Base-by-base conservation (phyloP, 2,329 filamentous ascomycete genomes). In the Neodidymelliopsis sp. region DNA sequence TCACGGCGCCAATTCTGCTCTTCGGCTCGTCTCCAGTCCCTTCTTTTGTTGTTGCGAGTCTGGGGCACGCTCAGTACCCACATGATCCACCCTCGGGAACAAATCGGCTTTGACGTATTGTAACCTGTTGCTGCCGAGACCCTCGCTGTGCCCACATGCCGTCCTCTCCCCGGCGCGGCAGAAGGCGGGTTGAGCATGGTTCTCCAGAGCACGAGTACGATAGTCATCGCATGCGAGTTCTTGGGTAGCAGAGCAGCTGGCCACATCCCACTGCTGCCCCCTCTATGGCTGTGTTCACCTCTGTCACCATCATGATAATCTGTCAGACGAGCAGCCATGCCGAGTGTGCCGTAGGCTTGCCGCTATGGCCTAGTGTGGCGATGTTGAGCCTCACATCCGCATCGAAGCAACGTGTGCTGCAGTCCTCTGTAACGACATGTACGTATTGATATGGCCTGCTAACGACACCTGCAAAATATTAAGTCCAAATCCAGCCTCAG, bases 131-230 rank as follows among this genome's bases (percentile, higher is more conserved):
- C 19, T 36, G 28, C 39, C 39, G 28, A 49, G 46, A 31, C 34
- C 13, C 29, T 33, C 28, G 40, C 47, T 19, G 40, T 35, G 33
- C 18, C 47, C 47, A 44, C 47, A 50, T 50, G 39, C 47, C 47
- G 47, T 35, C 20, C 39, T 12, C 23, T 31, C 47, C 47, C 47
- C 47, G 39, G 35, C 40, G 20, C 47, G 47, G 47, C 47, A 50
- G 40, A 43, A 11, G 43, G 47, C 35, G 34, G 47, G 29, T 33
- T 39, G 4, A 12, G 15, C 42, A 38, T 38, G 42, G 42, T 45
- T 45, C 42, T 45, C 42, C 42, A 45, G 33, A 24, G 30, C 13
- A 11, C 6, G 20, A 25, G 20, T 13, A n/a, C n/a, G n/a, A n/a
- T n/a, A n/a, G n/a, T n/a, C n/a, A n/a, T n/a, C n/a, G n/a, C n/a